phyloP scores from a whole-genome alignment of 2,329 filamentous ascomycete genomes.

The Ophiostoma himal-ulmi region DNA sequence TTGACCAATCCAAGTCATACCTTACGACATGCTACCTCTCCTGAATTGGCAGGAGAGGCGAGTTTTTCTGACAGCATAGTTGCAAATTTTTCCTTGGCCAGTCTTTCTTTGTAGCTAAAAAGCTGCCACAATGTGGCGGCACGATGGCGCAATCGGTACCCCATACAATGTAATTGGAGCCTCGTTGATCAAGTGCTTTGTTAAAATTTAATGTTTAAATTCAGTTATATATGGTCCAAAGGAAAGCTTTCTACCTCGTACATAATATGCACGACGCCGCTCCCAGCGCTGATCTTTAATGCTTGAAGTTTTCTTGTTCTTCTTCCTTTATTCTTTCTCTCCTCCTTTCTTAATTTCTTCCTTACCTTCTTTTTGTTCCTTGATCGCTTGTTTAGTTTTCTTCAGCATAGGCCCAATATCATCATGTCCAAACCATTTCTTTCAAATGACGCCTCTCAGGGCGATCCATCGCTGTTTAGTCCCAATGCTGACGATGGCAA shows the following conservation, averaged over 20 bases:
- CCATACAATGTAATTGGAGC: conserved; percentile 9
- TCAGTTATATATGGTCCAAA: too few species aligned
- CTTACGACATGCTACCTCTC: conserved; percentile 1
- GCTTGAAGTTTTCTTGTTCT: not conserved
- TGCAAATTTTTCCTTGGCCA: conserved; percentile 12
- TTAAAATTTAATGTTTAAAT: too few species aligned
- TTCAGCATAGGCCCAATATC: not conserved
- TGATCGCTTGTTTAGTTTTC: not conserved
- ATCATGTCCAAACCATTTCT: not conserved
- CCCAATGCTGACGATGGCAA: conserved; percentile 9
- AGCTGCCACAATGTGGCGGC: not conserved
- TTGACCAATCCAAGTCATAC: not conserved
- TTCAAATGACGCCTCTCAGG: not conserved
- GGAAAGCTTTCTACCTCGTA: not conserved
- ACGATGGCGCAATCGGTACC: conserved; percentile 4
- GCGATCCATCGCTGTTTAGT: not conserved
- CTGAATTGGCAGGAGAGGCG: conserved; percentile 7
- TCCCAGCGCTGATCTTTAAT: not conserved
- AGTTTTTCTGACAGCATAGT: conserved; percentile 14
- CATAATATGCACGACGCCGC: not conserved
- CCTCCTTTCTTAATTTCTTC: not conserved
- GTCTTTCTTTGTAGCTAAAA: not conserved
- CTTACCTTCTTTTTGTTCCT: not conserved
- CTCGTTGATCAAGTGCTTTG: not conserved
- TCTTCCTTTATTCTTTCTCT: not conserved